A percentile compares a stretch with the other conserved stretches of the same genome.
phyloP scores from a whole-genome alignment of 371 early-diverging fungal species.

The Syncephalastrum racemosum region DNA sequence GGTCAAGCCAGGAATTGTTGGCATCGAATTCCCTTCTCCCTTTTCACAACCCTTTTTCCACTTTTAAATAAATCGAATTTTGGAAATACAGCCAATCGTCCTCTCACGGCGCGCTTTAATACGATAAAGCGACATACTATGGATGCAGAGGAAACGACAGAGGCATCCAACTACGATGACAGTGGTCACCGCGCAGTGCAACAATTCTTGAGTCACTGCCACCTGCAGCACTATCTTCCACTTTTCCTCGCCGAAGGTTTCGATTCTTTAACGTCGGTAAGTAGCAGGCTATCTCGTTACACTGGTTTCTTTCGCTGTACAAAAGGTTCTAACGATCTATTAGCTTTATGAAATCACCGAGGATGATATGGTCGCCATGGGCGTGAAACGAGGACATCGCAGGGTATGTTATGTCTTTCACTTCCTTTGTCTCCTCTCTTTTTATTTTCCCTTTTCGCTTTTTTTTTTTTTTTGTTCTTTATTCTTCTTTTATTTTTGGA shows the following conservation, averaged over 20 bases:
- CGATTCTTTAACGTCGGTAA: constrained; percentile 42
- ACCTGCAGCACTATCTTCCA: constrained; percentile 29
- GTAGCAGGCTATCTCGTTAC: not conserved
- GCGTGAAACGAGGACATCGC: constrained; percentile 51
- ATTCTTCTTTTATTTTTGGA: constrained; percentile 1
- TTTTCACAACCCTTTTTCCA: too few relatives aligned
- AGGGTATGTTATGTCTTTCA: constrained; percentile 30
- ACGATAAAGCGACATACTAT: too few relatives aligned
- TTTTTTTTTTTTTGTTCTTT: constrained; percentile 11
- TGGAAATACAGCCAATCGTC: too few relatives aligned
- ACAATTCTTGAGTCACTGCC: constrained; percentile 31
- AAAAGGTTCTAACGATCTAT: not conserved
- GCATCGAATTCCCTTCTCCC: too few relatives aligned
- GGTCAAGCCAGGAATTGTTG: too few relatives aligned
- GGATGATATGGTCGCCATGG: constrained; percentile 43
- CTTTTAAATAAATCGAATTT: too few relatives aligned
- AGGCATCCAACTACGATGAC: constrained; percentile 3
- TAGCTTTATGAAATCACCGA: constrained; percentile 50
- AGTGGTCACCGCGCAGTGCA: constrained; percentile 14
- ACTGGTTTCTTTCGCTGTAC: not conserved
- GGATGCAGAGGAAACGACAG: not conserved
- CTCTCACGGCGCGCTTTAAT: too few relatives aligned
- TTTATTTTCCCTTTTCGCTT: not conserved
- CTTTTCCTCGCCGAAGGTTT: constrained; percentile 44
- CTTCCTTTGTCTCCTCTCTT: not conserved